These are phyloP conservation scores for Biscutella laevigata DNA, from an alignment of 441 rosid species.

Conservation along the genomic window DNA sequence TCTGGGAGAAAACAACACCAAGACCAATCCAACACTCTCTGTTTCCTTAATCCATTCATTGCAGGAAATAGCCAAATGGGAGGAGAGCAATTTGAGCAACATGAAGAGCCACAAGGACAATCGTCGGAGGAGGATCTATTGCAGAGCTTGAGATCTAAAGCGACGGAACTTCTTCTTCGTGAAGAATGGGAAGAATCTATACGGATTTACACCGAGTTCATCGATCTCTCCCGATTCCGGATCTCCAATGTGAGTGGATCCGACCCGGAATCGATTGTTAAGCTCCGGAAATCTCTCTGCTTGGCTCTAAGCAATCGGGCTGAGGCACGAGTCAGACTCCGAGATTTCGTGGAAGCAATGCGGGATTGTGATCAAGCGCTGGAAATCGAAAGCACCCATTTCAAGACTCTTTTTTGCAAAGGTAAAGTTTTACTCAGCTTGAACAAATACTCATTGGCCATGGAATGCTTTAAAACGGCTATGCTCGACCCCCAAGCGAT, in stretches of 20 bases:
- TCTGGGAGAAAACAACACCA: background rate
- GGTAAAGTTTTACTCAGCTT: constrained; percentile 61
- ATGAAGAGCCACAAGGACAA: constrained; percentile 18
- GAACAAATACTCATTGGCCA: constrained; percentile 51
- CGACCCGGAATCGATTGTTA: constrained; percentile 21
- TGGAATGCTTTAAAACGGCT: constrained; percentile 60
- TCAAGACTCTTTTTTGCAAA: constrained; percentile 71
- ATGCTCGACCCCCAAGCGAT: constrained; percentile 42
- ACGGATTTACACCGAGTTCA: constrained; percentile 45
- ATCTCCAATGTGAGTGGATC: constrained; percentile 22
- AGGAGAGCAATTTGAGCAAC: constrained; percentile 26
- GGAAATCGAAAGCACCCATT: constrained; percentile 52
- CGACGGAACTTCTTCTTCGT: constrained; percentile 65
- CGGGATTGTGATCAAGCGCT: constrained; percentile 57
- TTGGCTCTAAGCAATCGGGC: constrained; percentile 71
- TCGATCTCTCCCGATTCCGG: constrained; percentile 43
- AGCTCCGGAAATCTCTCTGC: constrained; percentile 52
- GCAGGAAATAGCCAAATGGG: constrained; percentile 21
- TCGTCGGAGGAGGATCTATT: constrained; percentile 35
- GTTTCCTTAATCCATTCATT: background rate
- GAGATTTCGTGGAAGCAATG: constrained; percentile 42
- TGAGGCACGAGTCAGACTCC: constrained; percentile 44
- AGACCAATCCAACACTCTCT: background rate
- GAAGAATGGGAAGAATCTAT: constrained; percentile 78
- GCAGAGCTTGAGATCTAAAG: constrained; percentile 66